These are phyloP conservation scores for Epichloe baconii DNA, from an alignment of 2,329 filamentous ascomycete species.

Conservation along the genomic window DNA sequence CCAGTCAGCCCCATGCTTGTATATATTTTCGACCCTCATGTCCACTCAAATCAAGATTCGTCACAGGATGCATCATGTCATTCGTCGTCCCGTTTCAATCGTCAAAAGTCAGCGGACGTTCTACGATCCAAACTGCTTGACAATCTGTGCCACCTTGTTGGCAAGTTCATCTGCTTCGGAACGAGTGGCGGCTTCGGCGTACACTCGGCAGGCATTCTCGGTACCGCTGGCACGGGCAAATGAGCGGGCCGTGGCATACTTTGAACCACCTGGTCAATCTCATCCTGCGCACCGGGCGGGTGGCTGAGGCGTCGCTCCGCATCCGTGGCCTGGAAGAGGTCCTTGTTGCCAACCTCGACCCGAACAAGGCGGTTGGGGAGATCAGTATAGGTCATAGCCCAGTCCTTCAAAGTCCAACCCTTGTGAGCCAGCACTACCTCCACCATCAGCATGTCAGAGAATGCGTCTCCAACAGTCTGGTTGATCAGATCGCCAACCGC, in stretches of 20 bases:
- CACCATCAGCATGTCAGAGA: slow-evolving; percentile 91
- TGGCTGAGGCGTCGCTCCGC: slow-evolving; percentile 79
- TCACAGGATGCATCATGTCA: neutral
- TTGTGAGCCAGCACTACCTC: slow-evolving; percentile 96
- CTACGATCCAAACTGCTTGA: slow-evolving; percentile 42
- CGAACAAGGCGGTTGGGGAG: slow-evolving; percentile 91
- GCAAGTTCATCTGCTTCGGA: slow-evolving; percentile 86
- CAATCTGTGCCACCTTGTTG: slow-evolving; percentile 64
- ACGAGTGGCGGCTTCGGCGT: slow-evolving; percentile 82
- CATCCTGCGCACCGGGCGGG: slow-evolving; percentile 65
- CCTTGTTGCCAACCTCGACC: slow-evolving; percentile 78
- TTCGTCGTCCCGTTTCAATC: neutral
- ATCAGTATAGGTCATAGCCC: slow-evolving; percentile 86
- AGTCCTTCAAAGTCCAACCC: slow-evolving; percentile 77
- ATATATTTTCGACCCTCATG: neutral
- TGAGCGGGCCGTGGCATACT: slow-evolving; percentile 78
- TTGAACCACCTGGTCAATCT: slow-evolving; percentile 77
- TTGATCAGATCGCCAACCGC: slow-evolving; percentile 89
- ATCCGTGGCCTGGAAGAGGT: slow-evolving; percentile 80
- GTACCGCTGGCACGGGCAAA: slow-evolving; percentile 92
- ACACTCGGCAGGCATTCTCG: slow-evolving; percentile 90
- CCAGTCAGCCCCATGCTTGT: neutral
- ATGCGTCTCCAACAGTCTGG: slow-evolving; percentile 91
- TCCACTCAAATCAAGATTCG: neutral
- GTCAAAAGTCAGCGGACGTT: slow-evolving; percentile 2